Evolutionary conservation across 805 yeast genomes (phyloP).

Genomic region (Candida stauntonica): DNA sequence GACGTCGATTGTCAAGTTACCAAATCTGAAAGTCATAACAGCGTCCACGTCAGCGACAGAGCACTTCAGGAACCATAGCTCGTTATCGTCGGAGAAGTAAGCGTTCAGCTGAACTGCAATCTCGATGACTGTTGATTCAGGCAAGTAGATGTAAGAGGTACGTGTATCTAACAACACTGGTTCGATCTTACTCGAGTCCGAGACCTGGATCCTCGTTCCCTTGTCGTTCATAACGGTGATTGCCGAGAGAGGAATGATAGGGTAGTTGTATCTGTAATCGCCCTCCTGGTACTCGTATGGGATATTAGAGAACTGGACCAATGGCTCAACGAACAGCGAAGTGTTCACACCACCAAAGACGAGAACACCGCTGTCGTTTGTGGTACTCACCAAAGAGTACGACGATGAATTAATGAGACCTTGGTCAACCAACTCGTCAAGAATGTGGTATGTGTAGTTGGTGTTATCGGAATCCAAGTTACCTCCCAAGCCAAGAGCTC

Average conservation of each 20-base stretch:
- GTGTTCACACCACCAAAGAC: constrained; percentile 58
- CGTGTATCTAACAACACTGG: constrained; percentile 63
- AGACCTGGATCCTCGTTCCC: constrained; percentile 24
- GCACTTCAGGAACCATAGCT: constrained; percentile 64
- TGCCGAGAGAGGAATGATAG: constrained; percentile 44
- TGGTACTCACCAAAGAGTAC: constrained; percentile 38
- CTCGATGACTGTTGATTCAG: constrained; percentile 50
- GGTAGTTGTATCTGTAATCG: constrained; percentile 32
- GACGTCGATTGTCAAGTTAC: constrained; percentile 43
- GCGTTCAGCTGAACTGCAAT: constrained; percentile 71
- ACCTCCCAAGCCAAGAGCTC: constrained; percentile 46
- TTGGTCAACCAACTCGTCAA: constrained; percentile 30
- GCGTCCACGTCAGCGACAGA: constrained; percentile 45
- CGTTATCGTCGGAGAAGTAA: constrained; percentile 40
- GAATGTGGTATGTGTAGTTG: constrained; percentile 20
- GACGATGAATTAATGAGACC: constrained; percentile 35
- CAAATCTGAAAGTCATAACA: constrained; percentile 47
- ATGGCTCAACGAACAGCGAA: constrained; percentile 39
- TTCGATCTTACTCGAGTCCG: neutral
- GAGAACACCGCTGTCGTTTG: constrained; percentile 31
- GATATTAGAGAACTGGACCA: constrained; percentile 46
- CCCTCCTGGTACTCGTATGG: constrained; percentile 31
- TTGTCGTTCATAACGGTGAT: constrained; percentile 39
- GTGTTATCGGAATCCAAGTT: constrained; percentile 1
- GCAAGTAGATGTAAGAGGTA: constrained; percentile 44